A percentile compares a stretch with the other conserved stretches of the same genome.
phyloP scores from a whole-genome alignment of 2,329 filamentous ascomycete species.

The Colletotrichum aenigma region DNA sequence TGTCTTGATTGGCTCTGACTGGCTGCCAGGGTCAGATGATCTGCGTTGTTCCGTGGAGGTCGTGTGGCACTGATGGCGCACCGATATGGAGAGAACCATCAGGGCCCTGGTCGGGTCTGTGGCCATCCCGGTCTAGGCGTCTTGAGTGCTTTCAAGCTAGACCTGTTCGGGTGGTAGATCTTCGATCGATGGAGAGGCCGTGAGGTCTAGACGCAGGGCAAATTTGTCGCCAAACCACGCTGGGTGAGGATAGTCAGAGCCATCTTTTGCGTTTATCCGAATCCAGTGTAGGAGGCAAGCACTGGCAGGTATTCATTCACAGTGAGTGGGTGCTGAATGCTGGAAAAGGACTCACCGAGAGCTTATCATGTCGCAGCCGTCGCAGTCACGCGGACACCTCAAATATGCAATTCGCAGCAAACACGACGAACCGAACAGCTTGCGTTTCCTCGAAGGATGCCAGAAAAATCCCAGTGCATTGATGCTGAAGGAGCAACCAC shows the following conservation, averaged over 20 bases:
- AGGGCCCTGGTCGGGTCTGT: slow-evolving; percentile 12
- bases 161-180: slow-evolving; percentile 9
- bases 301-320: background rate
- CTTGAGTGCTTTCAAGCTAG: slow-evolving; percentile 9
- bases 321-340: background rate
- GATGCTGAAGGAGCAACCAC: background rate
- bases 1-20: background rate
- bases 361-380: background rate
- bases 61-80: slow-evolving; percentile 14
- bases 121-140: slow-evolving; percentile 28
- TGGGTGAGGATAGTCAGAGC: background rate
- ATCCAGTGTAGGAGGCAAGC: background rate
- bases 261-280: slow-evolving; percentile 9
- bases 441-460: background rate
- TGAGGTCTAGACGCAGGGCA: slow-evolving; percentile 15
- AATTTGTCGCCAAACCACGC: slow-evolving; percentile 2
- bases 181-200: slow-evolving; percentile 16
- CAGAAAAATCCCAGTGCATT: background rate
- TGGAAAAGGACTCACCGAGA: background rate
- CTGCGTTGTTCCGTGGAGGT: slow-evolving; percentile 2
- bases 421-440: background rate
- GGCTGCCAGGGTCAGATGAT: slow-evolving; percentile 11
- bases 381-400: background rate
- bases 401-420: background rate
- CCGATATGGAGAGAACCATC: background rate